Evolutionary conservation across 2,329 filamentous ascomycete species (phyloP), one percentile per base, ranked within the genome.

Genomic region (Paracoccidioides lutzii): DNA sequence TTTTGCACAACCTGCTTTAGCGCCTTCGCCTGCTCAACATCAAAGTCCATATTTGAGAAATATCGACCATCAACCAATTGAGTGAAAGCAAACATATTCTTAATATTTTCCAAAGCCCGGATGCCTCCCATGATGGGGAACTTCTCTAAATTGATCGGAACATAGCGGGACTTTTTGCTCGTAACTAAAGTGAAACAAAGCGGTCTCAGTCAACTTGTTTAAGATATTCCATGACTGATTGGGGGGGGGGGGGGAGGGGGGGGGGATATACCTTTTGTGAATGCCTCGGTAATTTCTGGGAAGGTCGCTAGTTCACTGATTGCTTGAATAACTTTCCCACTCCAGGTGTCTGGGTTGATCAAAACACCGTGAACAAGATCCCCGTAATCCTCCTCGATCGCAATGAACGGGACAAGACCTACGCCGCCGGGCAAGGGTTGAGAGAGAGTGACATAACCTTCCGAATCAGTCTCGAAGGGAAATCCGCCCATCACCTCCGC

Each of bases 331-430:
- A 32, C 9, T 35, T 54, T 45, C 9, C 52, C 52, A 12, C 32
- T 12, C 33, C 42, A 54, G 28, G 42, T 48, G 38, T 14, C 41
- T 35, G 52, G 32, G 32, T 54, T 3, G 10, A 54, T 10, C 41
- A 54, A 38, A 22, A 54, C 41, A 5, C 52, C 52, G 10, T 54
- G 52, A 5, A 54, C 52, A 30, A 54, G 43, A 40, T 54, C 52
- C 30, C 52, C 52, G 22, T 33, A 54, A 35, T 54, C 52, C n/a
- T 54, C 52, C 9, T 48, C 41, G 9, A 54, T 54, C 28, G 41
- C n/a, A 44, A 54, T 45, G 22, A 28, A 54, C 12, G 52, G 52
- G 7, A 54, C 33, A 28, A 44, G 7, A 9, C 42, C 52, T 5
- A 15, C 22, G 6, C 52, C 52, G 15, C 52, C 52, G 6, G 32